Conservation (phyloP, 352 stramenopile species). For the Globisporangium nunn region DNA sequence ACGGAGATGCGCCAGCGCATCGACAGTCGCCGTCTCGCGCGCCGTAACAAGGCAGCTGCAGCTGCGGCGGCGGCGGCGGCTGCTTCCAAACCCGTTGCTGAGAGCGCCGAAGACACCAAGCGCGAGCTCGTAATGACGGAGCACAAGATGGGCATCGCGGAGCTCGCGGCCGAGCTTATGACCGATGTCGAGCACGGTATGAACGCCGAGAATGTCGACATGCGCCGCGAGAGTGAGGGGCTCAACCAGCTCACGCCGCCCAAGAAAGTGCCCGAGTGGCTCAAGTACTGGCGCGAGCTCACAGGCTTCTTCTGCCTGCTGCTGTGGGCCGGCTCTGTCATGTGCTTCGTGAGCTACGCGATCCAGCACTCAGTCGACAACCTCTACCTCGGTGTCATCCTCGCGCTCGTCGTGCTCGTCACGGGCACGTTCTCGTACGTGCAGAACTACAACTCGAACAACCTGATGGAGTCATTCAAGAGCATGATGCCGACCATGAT, state of each 20-base stretch:
- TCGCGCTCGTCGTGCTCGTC: conserved; percentile 40
- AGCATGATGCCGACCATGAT: conserved; percentile 81
- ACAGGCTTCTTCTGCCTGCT: conserved; percentile 52
- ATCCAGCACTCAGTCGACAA: conserved; percentile 43
- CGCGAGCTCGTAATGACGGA: conserved; percentile 47
- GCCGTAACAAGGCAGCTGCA: conserved; percentile 14
- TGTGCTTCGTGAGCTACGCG: conserved; percentile 48
- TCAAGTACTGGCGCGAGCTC: conserved; percentile 52
- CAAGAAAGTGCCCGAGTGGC: conserved; percentile 39
- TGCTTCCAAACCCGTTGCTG: neutral
- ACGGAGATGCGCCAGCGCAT: conserved; percentile 53
- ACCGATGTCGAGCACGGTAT: conserved; percentile 37
- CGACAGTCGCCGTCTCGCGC: conserved; percentile 34
- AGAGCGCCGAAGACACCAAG: conserved; percentile 20
- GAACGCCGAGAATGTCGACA: conserved; percentile 39
- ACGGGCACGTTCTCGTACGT: conserved; percentile 55
- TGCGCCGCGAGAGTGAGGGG: conserved; percentile 35
- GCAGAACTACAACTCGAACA: conserved; percentile 70
- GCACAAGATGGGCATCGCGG: conserved; percentile 41
- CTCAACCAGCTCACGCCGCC: conserved; percentile 49
- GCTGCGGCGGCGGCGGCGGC: too few species aligned
- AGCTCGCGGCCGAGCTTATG: conserved; percentile 36
- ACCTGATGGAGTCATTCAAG: conserved; percentile 85
- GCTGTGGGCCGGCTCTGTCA: conserved; percentile 38
- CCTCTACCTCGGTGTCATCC: conserved; percentile 39